Conservation (phyloP, 2,329 filamentous ascomycete genomes). For the Talaromyces islandicus region DNA sequence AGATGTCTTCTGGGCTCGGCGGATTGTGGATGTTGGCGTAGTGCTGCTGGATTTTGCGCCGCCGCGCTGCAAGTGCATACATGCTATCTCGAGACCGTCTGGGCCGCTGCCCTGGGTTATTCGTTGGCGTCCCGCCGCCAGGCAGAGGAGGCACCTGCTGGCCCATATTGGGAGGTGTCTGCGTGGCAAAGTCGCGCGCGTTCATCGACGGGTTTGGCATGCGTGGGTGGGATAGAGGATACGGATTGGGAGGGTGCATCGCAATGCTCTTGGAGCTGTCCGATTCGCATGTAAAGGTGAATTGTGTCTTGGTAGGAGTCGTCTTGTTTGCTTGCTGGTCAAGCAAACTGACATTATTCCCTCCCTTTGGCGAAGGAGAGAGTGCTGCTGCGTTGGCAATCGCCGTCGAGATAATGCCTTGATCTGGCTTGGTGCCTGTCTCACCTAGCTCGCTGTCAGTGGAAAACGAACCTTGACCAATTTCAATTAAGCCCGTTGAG, state of each 20-base stretch:
- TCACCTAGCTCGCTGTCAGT: constrained; percentile 31
- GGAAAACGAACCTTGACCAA: neutral
- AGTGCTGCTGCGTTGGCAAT: constrained; percentile 81
- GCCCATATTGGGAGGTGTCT: constrained; percentile 48
- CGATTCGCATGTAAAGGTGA: constrained; percentile 93
- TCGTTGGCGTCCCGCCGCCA: constrained; percentile 36
- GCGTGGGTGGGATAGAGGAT: constrained; percentile 32
- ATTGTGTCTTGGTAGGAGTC: constrained; percentile 72
- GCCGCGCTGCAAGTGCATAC: constrained; percentile 66
- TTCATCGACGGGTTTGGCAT: constrained; percentile 16
- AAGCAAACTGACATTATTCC: constrained; percentile 73
- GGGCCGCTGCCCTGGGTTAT: constrained; percentile 53
- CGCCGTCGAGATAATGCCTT: constrained; percentile 85
- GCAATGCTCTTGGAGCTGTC: constrained; percentile 74
- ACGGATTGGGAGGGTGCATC: constrained; percentile 58
- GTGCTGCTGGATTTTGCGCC: constrained; percentile 70
- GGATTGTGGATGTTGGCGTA: constrained; percentile 71
- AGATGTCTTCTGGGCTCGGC: constrained; percentile 66
- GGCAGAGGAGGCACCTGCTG: constrained; percentile 23
- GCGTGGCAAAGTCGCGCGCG: constrained; percentile 43
- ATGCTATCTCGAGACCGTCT: constrained; percentile 64
- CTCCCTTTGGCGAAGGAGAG: constrained; percentile 54
- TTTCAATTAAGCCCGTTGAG: neutral
- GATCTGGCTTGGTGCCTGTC: constrained; percentile 40
- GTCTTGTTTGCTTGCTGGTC: constrained; percentile 62